Conservation (phyloP, 352 stramenopile genomes). For the Aphanomyces invadans region DNA sequence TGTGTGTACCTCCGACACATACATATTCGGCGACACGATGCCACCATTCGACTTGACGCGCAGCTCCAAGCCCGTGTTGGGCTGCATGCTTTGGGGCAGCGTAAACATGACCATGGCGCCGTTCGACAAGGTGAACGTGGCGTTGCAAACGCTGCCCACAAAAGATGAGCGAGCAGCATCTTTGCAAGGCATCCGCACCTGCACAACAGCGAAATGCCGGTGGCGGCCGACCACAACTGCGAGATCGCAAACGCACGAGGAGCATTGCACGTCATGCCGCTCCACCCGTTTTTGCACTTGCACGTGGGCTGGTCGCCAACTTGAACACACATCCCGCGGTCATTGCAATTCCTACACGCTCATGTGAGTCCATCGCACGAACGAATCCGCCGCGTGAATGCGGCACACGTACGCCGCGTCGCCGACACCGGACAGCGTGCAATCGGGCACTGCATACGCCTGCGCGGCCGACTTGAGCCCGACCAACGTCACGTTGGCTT, state of each 20-base stretch:
- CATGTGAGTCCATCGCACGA: neutral
- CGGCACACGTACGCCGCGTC: neutral
- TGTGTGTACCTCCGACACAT: constrained; percentile 52
- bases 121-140: constrained; percentile 37
- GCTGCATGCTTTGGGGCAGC: constrained; percentile 50
- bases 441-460: constrained; percentile 28
- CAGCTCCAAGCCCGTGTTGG: constrained; percentile 37
- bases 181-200: neutral
- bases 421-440: constrained; percentile 23
- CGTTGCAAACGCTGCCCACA: constrained; percentile 36
- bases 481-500: constrained; percentile 38
- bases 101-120: constrained; percentile 58
- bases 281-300: constrained; percentile 53
- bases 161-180: neutral
- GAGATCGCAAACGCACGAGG: constrained; percentile 44
- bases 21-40: constrained; percentile 40
- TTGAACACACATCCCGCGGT: constrained; percentile 44
- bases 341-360: constrained; percentile 39
- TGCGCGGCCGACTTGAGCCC: constrained; percentile 29
- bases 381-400: too few relatives aligned
- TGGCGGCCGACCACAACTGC: constrained; percentile 50
- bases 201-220: constrained; percentile 43
- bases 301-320: constrained; percentile 31
- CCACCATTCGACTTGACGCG: constrained; percentile 20
- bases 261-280: constrained; percentile 49